Percentiles rank a stretch among this genome's conserved stretches.
Evolutionary conservation across 306 rosid species (phyloP).

Genomic region (Pyrus bretschneideri): DNA sequence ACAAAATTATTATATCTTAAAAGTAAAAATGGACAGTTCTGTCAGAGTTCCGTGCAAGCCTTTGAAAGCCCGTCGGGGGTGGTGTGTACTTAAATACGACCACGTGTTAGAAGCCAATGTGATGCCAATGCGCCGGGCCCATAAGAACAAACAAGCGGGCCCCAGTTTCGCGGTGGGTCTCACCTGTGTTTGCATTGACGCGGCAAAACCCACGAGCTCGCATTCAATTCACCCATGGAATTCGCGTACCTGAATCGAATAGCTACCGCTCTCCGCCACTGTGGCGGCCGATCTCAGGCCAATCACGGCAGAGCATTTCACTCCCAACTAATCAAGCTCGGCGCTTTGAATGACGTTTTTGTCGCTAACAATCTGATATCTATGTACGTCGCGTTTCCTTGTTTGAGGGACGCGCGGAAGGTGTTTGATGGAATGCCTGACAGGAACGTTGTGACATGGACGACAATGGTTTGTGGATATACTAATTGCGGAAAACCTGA

Average conservation of each 20-base stretch:
- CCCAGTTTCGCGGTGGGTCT: neutral
- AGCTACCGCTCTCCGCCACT: conserved; percentile 46
- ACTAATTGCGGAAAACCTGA: conserved; percentile 48
- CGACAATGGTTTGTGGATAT: conserved; percentile 71
- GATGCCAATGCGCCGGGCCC: neutral
- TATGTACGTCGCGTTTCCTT: conserved; percentile 30
- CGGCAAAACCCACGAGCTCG: neutral
- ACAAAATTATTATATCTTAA: too few relatives aligned
- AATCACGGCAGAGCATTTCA: conserved; percentile 58
- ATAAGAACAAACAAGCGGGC: neutral
- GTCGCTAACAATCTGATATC: conserved; percentile 54
- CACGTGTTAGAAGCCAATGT: neutral
- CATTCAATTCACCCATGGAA: neutral
- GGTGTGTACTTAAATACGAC: neutral
- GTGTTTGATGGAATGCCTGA: conserved; percentile 70
- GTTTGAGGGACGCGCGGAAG: conserved; percentile 38
- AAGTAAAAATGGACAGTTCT: neutral
- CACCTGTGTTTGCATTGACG: neutral
- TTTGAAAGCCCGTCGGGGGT: neutral
- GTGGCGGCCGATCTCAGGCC: conserved; percentile 35
- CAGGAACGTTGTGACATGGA: conserved; percentile 57
- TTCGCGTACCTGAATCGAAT: conserved; percentile 39
- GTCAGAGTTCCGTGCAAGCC: neutral
- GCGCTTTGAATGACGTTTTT: conserved; percentile 40
- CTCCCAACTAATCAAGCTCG: conserved; percentile 44